These are phyloP conservation scores for Aureobasidium sp. DNA, from an alignment of 2,329 filamentous ascomycete species.

Conservation along the genomic window DNA sequence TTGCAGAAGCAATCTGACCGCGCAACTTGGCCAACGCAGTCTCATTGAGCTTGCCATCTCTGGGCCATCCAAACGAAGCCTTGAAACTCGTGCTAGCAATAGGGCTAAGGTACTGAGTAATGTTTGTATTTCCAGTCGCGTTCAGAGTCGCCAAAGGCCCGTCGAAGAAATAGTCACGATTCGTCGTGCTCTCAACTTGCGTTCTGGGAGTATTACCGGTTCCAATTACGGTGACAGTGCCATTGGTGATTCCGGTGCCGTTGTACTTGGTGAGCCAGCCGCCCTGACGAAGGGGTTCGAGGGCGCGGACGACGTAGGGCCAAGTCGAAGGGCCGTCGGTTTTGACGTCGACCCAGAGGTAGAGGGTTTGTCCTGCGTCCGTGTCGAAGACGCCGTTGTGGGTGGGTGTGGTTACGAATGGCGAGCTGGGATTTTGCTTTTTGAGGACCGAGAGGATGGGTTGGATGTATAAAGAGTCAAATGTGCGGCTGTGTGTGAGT, in stretches of 20 bases:
- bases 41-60: slow-evolving; percentile 33
- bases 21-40: slow-evolving; percentile 47
- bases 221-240: slow-evolving; percentile 55
- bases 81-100: slow-evolving; percentile 50
- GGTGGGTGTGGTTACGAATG: slow-evolving; percentile 42
- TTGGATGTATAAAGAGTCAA: slow-evolving; percentile 52
- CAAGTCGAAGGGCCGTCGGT: slow-evolving; percentile 51
- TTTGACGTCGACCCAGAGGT: slow-evolving; percentile 57
- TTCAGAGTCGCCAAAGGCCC: slow-evolving; percentile 44
- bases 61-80: slow-evolving; percentile 35
- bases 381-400: slow-evolving; percentile 58
- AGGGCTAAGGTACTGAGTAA: slow-evolving; percentile 45
- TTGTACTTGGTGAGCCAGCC: slow-evolving; percentile 50
- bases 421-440: slow-evolving; percentile 49
- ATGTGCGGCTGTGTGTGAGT: slow-evolving; percentile 46
- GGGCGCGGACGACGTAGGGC: slow-evolving; percentile 48
- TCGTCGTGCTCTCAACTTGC: slow-evolving; percentile 40
- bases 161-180: slow-evolving; percentile 56
- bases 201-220: slow-evolving; percentile 50
- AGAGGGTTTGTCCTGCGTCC: slow-evolving; percentile 49
- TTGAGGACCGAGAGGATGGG: slow-evolving; percentile 51
- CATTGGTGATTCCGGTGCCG: slow-evolving; percentile 37
- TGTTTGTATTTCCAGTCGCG: slow-evolving; percentile 33
- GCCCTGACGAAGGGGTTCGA: slow-evolving; percentile 49
- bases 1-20: slow-evolving; percentile 47